phyloP scores from a whole-genome alignment of 257 asterid genomes.

The Nicotiana otophora region DNA sequence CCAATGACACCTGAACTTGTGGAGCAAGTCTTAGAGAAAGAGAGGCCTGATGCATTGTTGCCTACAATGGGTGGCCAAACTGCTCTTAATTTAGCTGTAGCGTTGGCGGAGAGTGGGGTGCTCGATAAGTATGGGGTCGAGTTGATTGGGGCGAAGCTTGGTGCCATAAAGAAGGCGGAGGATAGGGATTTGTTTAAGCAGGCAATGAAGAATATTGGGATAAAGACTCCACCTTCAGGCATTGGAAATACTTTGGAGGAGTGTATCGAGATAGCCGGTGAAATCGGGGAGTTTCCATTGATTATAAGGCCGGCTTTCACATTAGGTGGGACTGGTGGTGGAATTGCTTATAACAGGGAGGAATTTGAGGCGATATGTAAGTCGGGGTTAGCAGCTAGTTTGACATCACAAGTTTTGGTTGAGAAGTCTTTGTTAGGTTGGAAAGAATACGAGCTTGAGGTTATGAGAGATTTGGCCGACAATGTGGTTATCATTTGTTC shows the following conservation, averaged over 20 bases:
- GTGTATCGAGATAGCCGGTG: slow-evolving; percentile 66
- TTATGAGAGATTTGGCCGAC: slow-evolving; percentile 95
- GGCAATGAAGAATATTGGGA: slow-evolving; percentile 89
- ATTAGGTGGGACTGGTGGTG: slow-evolving; percentile 96
- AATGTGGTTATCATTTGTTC: slow-evolving; percentile 99
- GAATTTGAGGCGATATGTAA: slow-evolving; percentile 94
- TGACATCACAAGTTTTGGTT: slow-evolving; percentile 89
- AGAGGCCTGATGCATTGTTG: slow-evolving; percentile 88
- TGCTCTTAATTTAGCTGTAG: slow-evolving; percentile 91
- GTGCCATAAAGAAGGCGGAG: slow-evolving; percentile 94
- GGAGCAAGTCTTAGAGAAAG: slow-evolving; percentile 90
- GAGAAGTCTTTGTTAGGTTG: slow-evolving; percentile 95
- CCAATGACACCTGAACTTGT: slow-evolving; percentile 98
- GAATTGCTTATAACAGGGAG: slow-evolving; percentile 91
- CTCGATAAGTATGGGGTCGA: slow-evolving; percentile 95
- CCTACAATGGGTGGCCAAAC: slow-evolving; percentile 99
- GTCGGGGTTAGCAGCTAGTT: slow-evolving; percentile 91
- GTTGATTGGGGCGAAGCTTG: slow-evolving; percentile 94
- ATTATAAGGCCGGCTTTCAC: slow-evolving; percentile 96
- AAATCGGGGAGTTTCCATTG: slow-evolving; percentile 89
- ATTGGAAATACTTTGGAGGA: slow-evolving; percentile 88
- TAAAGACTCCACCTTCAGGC: slow-evolving; percentile 94
- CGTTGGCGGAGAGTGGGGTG: slow-evolving; percentile 86
- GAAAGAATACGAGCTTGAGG: slow-evolving; percentile 99
- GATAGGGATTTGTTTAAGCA: slow-evolving; percentile 91